Base-by-base conservation (phyloP, 495 filamentous ascomycete species). In the Cercophora samala region DNA sequence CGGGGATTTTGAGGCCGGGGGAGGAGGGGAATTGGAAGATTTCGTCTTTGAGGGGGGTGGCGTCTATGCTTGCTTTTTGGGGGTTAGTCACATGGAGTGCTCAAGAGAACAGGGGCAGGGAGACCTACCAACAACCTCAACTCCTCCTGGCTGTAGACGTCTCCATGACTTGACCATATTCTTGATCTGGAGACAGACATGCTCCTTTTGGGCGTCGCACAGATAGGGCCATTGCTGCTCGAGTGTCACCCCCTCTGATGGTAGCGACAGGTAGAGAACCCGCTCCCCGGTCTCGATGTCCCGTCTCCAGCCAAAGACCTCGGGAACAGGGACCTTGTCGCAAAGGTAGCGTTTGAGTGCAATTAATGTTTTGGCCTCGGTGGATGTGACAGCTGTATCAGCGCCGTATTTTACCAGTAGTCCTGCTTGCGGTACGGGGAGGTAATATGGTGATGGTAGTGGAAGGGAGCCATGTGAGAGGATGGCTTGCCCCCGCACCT, bases 31-130 rank as follows among this genome's bases (percentile, higher is more conserved):
- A 24, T 18, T 24, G 62, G 22, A 70, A 67, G 25, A 72, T 21
- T 22, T 58, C 37, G 63, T 74, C 71, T 58, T 64, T 42, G 18
- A 74, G 58, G 22, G 69, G 72, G 11, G 66, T 65, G 24, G 69
- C 66, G 64, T 73, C 68, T 53, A 76, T 73, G 64, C 59, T 74
- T 26, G 69, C 71, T 75, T 54, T 18, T n/a, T n/a, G 26, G 18
- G 23, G 26, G 32, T 29, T 17, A 29, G 32, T 22, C 15, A 13
- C 21, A n/a, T 37, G n/a, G n/a, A n/a, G 2, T 19, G n/a, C 3
- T 26, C 53, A 21, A 53, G 4, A 58, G 6, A 19, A n/a, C 18
- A 5, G 23, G 4, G 13, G 19, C 19, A 53, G 15, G 26, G 5
- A 4, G 22, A 64, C 68, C 6, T 24, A 67, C 68, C 65, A 15